Evolutionary conservation across 129 eudicot species (phyloP), one percentile per base, ranked within the genome.

Genomic region (Ambrosia trifida): DNA sequence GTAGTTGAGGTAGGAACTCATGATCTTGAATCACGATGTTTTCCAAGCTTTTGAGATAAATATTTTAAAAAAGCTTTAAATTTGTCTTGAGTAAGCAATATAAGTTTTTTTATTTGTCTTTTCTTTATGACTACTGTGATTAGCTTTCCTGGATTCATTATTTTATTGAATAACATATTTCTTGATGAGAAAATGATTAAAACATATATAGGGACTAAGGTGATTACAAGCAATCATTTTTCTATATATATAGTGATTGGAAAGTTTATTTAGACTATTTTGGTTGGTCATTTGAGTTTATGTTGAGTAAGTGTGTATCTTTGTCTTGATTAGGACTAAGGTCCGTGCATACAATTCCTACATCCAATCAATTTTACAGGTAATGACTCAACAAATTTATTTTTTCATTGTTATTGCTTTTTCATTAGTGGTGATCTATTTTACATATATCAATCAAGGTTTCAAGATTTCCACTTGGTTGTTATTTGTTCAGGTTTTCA

Each of bases 111-210:
- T 28, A 56, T 56, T 10, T 24, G 32, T 54, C n/a, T 19, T 24
- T 6, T 43, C 1, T 53, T 6, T 52, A 38, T 69, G 58, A 6
- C 19, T 17, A 38, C 9, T n/a, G n/a, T 63, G 44, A 63, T 63
- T 36, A 36, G 31, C 49, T 63, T 2, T 36, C 20, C 0, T 63
- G 32, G 14, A 50, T 36, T 63, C 49, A 63, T 63, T 2, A 5
- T 31, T 31, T 59, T 59, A 4, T 59, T 31, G 41, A 11, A 13
- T 24, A 4, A 17, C 38, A 58, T 54, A 65, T 36, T 40, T 24
- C 47, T 70, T 57, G 53, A 70, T 38, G 35, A 53, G 13, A 50
- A 32, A 68, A 13, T 20, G 20, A 66, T 66, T 30, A 35, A 35
- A 35, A 3, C n/a, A n/a, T n/a, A n/a, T 35, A 35, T 35, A 3